Evolutionary conservation across 2,329 filamentous ascomycete species (phyloP).

Genomic region (Colletotrichum lupini): DNA sequence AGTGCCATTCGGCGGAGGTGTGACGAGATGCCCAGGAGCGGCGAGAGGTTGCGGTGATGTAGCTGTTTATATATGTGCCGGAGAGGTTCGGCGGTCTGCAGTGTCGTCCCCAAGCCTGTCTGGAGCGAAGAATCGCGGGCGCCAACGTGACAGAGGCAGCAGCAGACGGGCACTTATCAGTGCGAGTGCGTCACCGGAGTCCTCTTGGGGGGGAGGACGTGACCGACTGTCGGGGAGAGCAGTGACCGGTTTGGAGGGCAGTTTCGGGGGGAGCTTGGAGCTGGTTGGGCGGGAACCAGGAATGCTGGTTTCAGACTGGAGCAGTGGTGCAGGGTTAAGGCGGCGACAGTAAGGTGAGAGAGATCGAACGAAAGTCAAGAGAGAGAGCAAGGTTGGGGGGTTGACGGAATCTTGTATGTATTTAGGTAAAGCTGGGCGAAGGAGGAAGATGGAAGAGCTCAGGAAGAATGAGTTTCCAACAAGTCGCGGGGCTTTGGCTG

Average conservation of each 20-base stretch:
- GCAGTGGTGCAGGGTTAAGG: slow-evolving; percentile 19
- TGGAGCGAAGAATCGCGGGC: slow-evolving; percentile 7
- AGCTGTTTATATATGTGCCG: not conserved
- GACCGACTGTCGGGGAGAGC: slow-evolving; percentile 1
- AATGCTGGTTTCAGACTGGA: slow-evolving; percentile 27
- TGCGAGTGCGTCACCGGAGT: not conserved
- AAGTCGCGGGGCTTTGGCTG: not conserved
- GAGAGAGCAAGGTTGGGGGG: not conserved
- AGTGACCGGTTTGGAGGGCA: slow-evolving; percentile 11
- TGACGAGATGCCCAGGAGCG: slow-evolving; percentile 5
- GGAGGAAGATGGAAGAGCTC: not conserved
- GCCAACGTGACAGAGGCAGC: slow-evolving; percentile 23
- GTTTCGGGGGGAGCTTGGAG: slow-evolving; percentile 27
- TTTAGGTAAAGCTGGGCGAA: not conserved
- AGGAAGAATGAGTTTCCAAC: not conserved
- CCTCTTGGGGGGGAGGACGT: not conserved
- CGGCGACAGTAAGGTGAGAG: not conserved
- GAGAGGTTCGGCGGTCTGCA: not conserved
- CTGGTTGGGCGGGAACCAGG: slow-evolving; percentile 20
- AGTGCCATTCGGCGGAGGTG: slow-evolving; percentile 24
- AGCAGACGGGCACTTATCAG: not conserved
- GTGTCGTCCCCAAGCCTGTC: slow-evolving; percentile 5
- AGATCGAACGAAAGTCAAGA: not conserved
- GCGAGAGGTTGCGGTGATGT: slow-evolving; percentile 2
- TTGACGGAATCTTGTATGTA: not conserved